Evolutionary conservation across 306 rosid genomes (phyloP), one percentile per base, ranked within the genome.

Genomic region (Luffa acutangula): DNA sequence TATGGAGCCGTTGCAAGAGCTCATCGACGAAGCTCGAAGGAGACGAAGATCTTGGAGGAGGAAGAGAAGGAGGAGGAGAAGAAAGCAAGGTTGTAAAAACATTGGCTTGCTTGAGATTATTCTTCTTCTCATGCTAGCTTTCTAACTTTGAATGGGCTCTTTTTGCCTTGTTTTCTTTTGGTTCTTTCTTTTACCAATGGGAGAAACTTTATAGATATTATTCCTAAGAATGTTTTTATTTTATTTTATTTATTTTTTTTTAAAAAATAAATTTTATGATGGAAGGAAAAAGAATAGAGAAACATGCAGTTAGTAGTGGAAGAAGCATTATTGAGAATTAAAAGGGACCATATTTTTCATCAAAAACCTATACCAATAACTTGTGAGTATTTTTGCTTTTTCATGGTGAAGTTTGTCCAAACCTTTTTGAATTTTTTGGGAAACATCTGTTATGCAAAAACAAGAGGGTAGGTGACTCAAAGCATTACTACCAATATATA

Each of bases 1-100:
- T 76, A 94, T 89, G n/a, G 98, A 87, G 25, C 91, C 90, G 33
- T 92, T 92, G 89, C 97, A 91, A 17, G 81, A 2, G 66, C 15
- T 48, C 39, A 1, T 21, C 10, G 54, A 43, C 9, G 9, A 45
- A 70, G 76, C 76, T 62, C 83, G 65, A 43, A 84, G 53, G 37
- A 84, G 89, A 79, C 79, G 42, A 36, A 51, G 62, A 18, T 85
- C 75, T 51, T 88, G 62, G 34, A 88, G 33, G 12, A 88, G 25
- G 1, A 72, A 5, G 36, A 69, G 18, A 0, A 67, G 25, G 37
- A 70, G 70, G 4, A 34, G 43, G 5, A 63, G 53, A 42, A 70
- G 7, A 49, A 73, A 31, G 58, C 18, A 70, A 31, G 45, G 3
- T 31, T 49, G 57, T 46, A 31, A 21, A 31, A 43, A 4, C 12